These are phyloP conservation scores for Alisma plantagoaquatica DNA, from an alignment of 106 monocot genomes.

Conservation along the genomic window DNA sequence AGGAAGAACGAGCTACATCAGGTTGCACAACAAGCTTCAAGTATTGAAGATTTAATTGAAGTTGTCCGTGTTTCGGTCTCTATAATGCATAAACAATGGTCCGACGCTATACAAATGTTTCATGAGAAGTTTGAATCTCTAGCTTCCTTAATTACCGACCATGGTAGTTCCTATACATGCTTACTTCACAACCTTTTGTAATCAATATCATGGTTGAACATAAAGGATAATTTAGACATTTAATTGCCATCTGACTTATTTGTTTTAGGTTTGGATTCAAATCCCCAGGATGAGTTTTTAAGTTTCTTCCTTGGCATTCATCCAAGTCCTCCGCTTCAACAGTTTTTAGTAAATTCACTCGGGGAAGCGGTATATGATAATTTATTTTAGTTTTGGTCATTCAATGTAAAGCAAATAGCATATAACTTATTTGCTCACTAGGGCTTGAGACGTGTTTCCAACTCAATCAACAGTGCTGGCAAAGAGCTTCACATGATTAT, in stretches of 20 bases:
- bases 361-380: conserved; percentile 66
- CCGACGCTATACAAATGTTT: conserved; percentile 71
- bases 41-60: conserved; percentile 81
- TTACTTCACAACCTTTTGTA: too few relatives aligned
- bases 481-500: conserved; percentile 71
- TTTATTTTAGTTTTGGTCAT: not conserved
- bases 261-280: conserved; percentile 51
- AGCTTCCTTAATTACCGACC: conserved; percentile 51
- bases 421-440: conserved; percentile 9
- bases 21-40: conserved; percentile 92
- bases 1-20: conserved; percentile 92
- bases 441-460: conserved; percentile 81
- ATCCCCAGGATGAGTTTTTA: conserved; percentile 75
- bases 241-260: too few relatives aligned
- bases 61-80: conserved; percentile 68
- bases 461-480: conserved; percentile 59
- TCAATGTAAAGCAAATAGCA: not conserved
- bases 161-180: too few relatives aligned
- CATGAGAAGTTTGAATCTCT: conserved; percentile 66
- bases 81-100: conserved; percentile 88
- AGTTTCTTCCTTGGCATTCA: conserved; percentile 79
- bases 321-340: conserved; percentile 87
- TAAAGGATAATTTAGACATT: too few relatives aligned
- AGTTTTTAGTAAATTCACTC: conserved; percentile 87
- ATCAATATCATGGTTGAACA: too few relatives aligned